Evolutionary conservation across 2,329 filamentous ascomycete genomes (phyloP), one percentile per base, ranked within the genome.

Genomic region (Sporothrix pallida): DNA sequence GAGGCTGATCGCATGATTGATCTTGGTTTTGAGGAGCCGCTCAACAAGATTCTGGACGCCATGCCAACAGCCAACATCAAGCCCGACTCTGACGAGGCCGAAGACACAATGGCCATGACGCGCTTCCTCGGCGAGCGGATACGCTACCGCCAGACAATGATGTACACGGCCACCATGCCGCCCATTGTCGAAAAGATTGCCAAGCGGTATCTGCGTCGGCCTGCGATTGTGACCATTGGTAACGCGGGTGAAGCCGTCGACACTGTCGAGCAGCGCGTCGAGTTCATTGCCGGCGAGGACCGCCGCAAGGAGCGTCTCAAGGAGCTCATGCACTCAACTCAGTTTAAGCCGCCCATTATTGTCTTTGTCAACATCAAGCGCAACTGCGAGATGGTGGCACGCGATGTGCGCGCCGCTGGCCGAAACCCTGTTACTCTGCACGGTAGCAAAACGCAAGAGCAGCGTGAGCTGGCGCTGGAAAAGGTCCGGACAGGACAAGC

Each of bases 331-430:
- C 86, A 88, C 67, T 94, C 92, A 1, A 87, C 91, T 77, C 91
- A 94, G 77, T 98, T 95, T 83, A 86, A 88, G 8, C 89, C 95
- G 9, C 96, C 96, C 17, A 97, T 99, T 82, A 99, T 99, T 78
- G 95, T 99, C 76, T 99, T 99, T 81, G 96, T 99, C 88, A 99
- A 99, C 83, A 98, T 98, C 90, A 98, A 98, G 84, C 93, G 95
- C 78, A 98, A 98, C 85, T 98, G 95, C 85, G 96, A 99, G 81
- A 93, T 94, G 74, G 92, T 99, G 67, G 95, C 95, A 2, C 89
- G 93, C 75, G 95, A 98, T 80, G 96, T 99, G 85, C 96, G 97
- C 80, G 89, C 92, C 71, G 96, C 96, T 90, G 96, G 96, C 78
- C 96, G 94, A 87, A 93, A 90, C 23, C 90, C 92, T 8, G 95